Conservation (phyloP, 2,329 filamentous ascomycete species). For the Westerdykella sp. region DNA sequence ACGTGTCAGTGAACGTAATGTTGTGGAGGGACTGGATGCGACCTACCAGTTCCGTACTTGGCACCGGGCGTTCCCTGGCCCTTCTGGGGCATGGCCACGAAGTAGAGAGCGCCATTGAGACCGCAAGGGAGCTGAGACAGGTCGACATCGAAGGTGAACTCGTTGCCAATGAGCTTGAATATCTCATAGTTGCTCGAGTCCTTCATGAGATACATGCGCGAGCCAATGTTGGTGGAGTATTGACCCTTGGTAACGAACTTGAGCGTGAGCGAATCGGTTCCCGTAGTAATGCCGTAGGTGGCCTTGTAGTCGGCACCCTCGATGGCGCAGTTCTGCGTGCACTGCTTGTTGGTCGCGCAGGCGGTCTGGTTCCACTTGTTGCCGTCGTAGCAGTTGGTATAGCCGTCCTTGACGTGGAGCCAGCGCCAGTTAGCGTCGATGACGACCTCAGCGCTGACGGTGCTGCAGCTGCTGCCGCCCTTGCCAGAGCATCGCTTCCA, state of each 20-base stretch:
- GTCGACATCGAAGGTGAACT: slow-evolving; percentile 37
- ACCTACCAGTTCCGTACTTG: slow-evolving; percentile 51
- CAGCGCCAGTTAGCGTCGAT: slow-evolving; percentile 45
- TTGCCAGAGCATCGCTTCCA: slow-evolving; percentile 35
- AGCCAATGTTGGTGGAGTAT: slow-evolving; percentile 37
- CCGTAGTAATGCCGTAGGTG: slow-evolving; percentile 46
- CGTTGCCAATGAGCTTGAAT: slow-evolving; percentile 34
- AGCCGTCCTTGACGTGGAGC: slow-evolving; percentile 38
- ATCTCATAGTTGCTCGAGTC: slow-evolving; percentile 27
- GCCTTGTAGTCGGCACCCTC: slow-evolving; percentile 36
- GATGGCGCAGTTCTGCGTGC: slow-evolving; percentile 32
- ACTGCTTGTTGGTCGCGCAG: slow-evolving; percentile 30
- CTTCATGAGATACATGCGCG: slow-evolving; percentile 33
- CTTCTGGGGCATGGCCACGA: slow-evolving; percentile 52
- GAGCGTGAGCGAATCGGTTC: slow-evolving; percentile 47
- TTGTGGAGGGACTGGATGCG: slow-evolving; percentile 5
- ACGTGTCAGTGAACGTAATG: background rate
- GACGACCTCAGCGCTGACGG: slow-evolving; percentile 29
- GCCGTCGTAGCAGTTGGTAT: slow-evolving; percentile 26
- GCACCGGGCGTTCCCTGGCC: slow-evolving; percentile 46
- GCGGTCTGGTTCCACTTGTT: slow-evolving; percentile 37
- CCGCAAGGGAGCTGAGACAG: slow-evolving; percentile 61
- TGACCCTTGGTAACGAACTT: slow-evolving; percentile 50
- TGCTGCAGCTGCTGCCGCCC: slow-evolving; percentile 29
- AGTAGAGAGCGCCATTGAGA: slow-evolving; percentile 52